Evolutionary conservation across 768 basidiomycete species (phyloP).

Genomic region (Rhizopogon salebrosus): DNA sequence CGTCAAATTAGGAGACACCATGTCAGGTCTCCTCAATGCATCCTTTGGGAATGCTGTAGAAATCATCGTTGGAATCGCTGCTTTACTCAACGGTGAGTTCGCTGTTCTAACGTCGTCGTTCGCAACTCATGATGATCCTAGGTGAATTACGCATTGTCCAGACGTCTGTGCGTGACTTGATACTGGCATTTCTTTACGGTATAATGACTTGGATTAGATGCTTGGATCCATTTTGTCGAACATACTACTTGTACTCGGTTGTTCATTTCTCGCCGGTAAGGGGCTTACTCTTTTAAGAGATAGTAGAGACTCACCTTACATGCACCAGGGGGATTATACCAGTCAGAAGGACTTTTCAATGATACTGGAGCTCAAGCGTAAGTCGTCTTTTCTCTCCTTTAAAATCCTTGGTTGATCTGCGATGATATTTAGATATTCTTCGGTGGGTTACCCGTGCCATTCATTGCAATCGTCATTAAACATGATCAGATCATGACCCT

Average conservation of each 20-base stretch:
- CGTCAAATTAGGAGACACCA: slow-evolving; percentile 71
- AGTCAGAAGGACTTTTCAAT: slow-evolving; percentile 67
- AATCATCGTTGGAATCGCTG: slow-evolving; percentile 85
- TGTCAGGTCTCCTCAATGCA: slow-evolving; percentile 84
- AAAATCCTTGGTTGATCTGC: not conserved
- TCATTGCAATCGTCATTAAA: not conserved
- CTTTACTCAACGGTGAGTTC: slow-evolving; percentile 62
- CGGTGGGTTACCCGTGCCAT: slow-evolving; percentile 23
- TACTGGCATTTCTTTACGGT: not conserved
- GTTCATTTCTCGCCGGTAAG: slow-evolving; percentile 80
- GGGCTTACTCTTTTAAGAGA: not conserved
- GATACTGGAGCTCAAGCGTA: slow-evolving; percentile 85
- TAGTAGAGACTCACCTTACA: not conserved
- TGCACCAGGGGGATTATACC: slow-evolving; percentile 67
- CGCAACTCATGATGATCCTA: slow-evolving; percentile 21
- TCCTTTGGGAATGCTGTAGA: slow-evolving; percentile 83
- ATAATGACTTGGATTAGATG: slow-evolving; percentile 43
- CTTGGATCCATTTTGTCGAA: slow-evolving; percentile 91
- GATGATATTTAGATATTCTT: slow-evolving; percentile 26
- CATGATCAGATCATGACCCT: slow-evolving; percentile 69
- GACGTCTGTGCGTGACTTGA: slow-evolving; percentile 57
- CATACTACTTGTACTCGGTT: slow-evolving; percentile 83
- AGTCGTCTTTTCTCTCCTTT: slow-evolving; percentile 21
- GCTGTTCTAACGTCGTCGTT: not conserved
- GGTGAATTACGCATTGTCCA: slow-evolving; percentile 87